These are phyloP conservation scores for Excoecaria cochinchinensis DNA, from an alignment of 345 rosid species.

Conservation along the genomic window DNA sequence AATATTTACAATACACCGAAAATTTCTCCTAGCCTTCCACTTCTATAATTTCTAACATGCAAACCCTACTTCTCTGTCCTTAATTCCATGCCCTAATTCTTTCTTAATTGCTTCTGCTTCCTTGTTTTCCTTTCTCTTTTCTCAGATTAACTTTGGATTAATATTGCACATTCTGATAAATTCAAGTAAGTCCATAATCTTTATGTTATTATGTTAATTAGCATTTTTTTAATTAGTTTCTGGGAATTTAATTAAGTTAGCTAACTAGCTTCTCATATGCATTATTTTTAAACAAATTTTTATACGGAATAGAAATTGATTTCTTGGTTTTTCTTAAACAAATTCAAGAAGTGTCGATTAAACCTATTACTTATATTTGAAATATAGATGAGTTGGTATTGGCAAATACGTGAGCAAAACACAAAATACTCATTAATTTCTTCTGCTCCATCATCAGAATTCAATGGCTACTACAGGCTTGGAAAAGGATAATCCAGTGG, in stretches of 20 bases:
- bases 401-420: too few relatives aligned
- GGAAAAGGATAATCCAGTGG: background rate
- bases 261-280: too few relatives aligned
- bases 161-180: background rate
- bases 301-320: background rate
- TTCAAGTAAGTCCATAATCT: background rate
- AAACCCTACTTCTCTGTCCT: slow-evolving; percentile 3
- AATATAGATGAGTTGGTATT: too few relatives aligned
- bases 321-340: too few relatives aligned
- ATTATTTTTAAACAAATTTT: too few relatives aligned
- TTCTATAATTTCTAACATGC: background rate
- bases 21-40: slow-evolving; percentile 13
- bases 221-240: too few relatives aligned
- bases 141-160: background rate
- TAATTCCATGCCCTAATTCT: background rate
- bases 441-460: too few relatives aligned
- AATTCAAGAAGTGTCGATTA: too few relatives aligned
- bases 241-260: too few relatives aligned
- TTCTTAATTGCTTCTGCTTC: background rate
- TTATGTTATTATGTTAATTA: too few relatives aligned
- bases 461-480: background rate
- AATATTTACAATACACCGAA: background rate
- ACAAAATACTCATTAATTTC: too few relatives aligned
- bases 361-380: too few relatives aligned
- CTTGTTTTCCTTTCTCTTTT: background rate